These are phyloP conservation scores for Coemansia asiatica DNA, from an alignment of 192 early-diverging fungal species.

Conservation along the genomic window DNA sequence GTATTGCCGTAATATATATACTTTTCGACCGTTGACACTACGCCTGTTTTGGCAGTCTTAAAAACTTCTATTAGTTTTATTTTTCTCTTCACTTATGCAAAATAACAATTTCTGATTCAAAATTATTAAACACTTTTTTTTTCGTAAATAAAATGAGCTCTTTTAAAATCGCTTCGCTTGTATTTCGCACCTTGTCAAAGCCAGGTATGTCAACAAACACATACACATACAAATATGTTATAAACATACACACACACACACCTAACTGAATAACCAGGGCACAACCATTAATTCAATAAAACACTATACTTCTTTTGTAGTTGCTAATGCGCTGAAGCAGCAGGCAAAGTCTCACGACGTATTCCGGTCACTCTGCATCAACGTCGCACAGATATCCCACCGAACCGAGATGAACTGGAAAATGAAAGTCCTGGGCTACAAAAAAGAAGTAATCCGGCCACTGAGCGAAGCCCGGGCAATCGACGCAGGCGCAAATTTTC, in stretches of 20 bases:
- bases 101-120: neutral
- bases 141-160: slow-evolving; percentile 55
- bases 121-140: neutral
- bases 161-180: slow-evolving; percentile 62
- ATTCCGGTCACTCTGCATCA: slow-evolving; percentile 72
- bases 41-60: neutral
- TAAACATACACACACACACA: neutral
- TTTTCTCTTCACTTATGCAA: neutral
- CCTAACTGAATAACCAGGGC: neutral
- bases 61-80: too few relatives aligned
- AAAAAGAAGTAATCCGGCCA: slow-evolving; percentile 72
- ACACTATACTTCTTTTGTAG: slow-evolving; percentile 14
- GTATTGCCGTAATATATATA: neutral
- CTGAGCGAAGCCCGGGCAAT: slow-evolving; percentile 76
- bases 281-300: neutral
- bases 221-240: neutral
- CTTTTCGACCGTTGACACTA: neutral
- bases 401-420: slow-evolving; percentile 82
- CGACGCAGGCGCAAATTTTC: slow-evolving; percentile 79
- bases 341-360: slow-evolving; percentile 59
- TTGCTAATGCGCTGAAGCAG: slow-evolving; percentile 56
- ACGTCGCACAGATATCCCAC: slow-evolving; percentile 74
- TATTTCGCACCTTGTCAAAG: slow-evolving; percentile 66
- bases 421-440: slow-evolving; percentile 78
- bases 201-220: slow-evolving; percentile 57